phyloP scores from a whole-genome alignment of 306 rosid genomes.

The Senna siamea region DNA sequence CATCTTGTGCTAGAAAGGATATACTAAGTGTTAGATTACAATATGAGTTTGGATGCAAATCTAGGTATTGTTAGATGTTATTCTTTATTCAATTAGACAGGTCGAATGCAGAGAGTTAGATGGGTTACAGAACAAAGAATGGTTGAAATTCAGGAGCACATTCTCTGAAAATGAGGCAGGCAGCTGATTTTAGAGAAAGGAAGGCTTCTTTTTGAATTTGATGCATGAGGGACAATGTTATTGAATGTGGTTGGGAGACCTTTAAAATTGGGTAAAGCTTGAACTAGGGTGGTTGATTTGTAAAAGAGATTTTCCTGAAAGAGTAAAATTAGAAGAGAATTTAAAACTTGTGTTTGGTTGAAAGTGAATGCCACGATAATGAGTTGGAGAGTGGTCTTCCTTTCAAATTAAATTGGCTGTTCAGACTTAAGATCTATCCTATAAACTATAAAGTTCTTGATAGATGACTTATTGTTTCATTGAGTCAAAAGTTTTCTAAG shows the following conservation, averaged over 20 bases:
- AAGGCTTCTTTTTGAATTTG: background rate
- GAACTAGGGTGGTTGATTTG: background rate
- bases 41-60: too few relatives aligned
- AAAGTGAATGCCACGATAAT: background rate
- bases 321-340: background rate
- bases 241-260: constrained; percentile 22
- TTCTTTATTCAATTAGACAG: too few relatives aligned
- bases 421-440: constrained; percentile 13
- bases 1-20: too few relatives aligned
- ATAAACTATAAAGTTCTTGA: constrained; percentile 2
- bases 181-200: background rate
- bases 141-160: background rate
- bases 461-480: background rate
- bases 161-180: background rate
- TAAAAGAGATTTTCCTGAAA: background rate
- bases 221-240: background rate
- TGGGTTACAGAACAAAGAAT: background rate
- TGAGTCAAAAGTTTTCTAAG: background rate
- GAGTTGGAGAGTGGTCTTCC: background rate
- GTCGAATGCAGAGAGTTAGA: constrained; percentile 12
- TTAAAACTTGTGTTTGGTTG: background rate
- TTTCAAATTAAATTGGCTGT: background rate
- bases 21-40: too few relatives aligned
- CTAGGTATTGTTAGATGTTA: too few relatives aligned
- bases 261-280: background rate